phyloP scores from a whole-genome alignment of 768 basidiomycete species.

The Boletus sp. region DNA sequence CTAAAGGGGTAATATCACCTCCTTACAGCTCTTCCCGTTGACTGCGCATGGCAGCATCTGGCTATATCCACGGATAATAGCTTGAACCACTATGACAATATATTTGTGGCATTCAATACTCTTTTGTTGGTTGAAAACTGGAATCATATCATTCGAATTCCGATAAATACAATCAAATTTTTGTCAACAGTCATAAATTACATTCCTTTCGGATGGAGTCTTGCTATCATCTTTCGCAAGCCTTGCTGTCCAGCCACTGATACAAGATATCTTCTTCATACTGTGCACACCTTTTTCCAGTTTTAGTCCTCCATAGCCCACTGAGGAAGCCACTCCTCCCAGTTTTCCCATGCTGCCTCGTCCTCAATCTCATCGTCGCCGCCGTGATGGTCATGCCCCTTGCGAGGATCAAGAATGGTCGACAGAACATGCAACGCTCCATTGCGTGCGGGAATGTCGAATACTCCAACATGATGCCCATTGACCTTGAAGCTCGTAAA shows the following conservation, averaged over 20 bases:
- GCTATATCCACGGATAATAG: no score
- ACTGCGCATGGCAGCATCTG: no score
- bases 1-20: no score
- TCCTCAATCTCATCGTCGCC: neutral
- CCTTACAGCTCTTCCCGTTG: no score
- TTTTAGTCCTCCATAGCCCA: constrained; percentile 14
- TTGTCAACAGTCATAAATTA: neutral
- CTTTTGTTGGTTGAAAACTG: neutral
- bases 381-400: neutral
- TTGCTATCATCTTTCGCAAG: neutral
- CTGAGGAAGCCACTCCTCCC: constrained; percentile 16
- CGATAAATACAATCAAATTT: neutral
- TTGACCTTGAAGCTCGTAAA: constrained; percentile 13
- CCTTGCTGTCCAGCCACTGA: neutral
- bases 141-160: neutral
- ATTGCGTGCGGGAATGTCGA: constrained; percentile 15
- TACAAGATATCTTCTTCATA: neutral
- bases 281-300: neutral
- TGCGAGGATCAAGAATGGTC: constrained; percentile 12
- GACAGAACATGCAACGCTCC: constrained; percentile 12
- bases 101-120: neutral
- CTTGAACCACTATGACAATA: neutral
- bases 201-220: neutral
- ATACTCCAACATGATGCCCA: constrained; percentile 1
- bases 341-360: constrained; percentile 7